A percentile compares a stretch with the other conserved stretches of the same genome.
phyloP scores from a whole-genome alignment of 257 asterid species.

The Dorcoceras hygrometricum region DNA sequence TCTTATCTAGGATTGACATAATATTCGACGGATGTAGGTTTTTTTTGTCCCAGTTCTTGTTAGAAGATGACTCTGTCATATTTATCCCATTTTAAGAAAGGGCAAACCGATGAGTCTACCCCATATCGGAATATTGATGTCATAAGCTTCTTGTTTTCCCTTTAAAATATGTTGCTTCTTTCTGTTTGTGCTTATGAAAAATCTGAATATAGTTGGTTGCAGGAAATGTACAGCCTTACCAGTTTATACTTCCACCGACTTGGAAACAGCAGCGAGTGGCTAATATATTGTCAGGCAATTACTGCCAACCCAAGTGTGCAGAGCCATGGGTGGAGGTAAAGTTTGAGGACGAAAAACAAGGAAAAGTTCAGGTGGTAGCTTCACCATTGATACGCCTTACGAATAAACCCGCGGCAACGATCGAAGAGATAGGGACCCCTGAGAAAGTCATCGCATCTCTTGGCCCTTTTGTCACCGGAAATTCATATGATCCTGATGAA shows the following conservation, averaged over 20 bases:
- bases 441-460: constrained; percentile 90
- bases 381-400: constrained; percentile 90
- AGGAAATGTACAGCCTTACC: constrained; percentile 98
- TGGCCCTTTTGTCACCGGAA: constrained; percentile 96
- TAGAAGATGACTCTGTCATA: too few species aligned
- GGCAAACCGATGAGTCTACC: neutral
- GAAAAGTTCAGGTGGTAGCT: constrained; percentile 87
- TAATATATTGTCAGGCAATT: constrained; percentile 93
- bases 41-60: too few species aligned
- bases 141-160: neutral
- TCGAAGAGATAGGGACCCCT: constrained; percentile 92
- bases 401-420: constrained; percentile 84
- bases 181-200: constrained; percentile 55
- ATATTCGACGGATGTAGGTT: too few species aligned
- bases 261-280: constrained; percentile 92
- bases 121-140: neutral
- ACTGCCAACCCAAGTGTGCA: constrained; percentile 98
- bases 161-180: constrained; percentile 10
- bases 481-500: constrained; percentile 81
- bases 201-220: constrained; percentile 78
- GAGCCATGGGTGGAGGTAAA: constrained; percentile 99
- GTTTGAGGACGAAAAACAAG: constrained; percentile 83
- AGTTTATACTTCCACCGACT: constrained; percentile 84
- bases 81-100: too few species aligned
- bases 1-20: too few species aligned